Evolutionary conservation across 176 grass and related monocot species (phyloP).

Genomic region (Elaeis guineensis): DNA sequence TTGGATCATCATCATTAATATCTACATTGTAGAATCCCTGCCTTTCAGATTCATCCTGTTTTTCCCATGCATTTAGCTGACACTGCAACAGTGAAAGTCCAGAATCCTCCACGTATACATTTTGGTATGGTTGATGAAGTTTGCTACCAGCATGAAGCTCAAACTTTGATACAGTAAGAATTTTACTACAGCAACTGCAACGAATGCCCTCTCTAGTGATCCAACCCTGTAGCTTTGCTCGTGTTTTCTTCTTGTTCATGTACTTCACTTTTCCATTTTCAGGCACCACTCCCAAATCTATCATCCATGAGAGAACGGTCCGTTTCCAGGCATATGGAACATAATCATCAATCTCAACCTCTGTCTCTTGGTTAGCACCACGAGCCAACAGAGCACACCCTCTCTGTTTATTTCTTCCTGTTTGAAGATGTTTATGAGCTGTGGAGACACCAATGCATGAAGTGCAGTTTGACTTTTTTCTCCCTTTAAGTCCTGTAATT

Average conservation of each 20-base stretch:
- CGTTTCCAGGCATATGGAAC: slow-evolving; percentile 65
- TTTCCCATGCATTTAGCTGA: slow-evolving; percentile 76
- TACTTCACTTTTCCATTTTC: slow-evolving; percentile 65
- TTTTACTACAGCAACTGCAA: slow-evolving; percentile 87
- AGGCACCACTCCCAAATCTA: slow-evolving; percentile 68
- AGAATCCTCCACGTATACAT: slow-evolving; percentile 56
- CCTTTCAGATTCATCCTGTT: slow-evolving; percentile 46
- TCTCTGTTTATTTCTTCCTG: slow-evolving; percentile 26
- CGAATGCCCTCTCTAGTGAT: slow-evolving; percentile 78
- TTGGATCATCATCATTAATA: slow-evolving; percentile 50
- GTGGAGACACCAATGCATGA: not conserved
- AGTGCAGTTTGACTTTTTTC: slow-evolving; percentile 12
- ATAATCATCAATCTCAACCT: slow-evolving; percentile 39
- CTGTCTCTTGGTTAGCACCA: slow-evolving; percentile 35
- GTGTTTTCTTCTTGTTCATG: slow-evolving; percentile 62
- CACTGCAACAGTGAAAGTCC: slow-evolving; percentile 59
- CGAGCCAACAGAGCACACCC: slow-evolving; percentile 69
- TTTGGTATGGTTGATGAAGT: slow-evolving; percentile 47
- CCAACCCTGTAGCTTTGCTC: slow-evolving; percentile 52
- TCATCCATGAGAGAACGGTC: slow-evolving; percentile 89
- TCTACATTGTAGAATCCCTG: slow-evolving; percentile 68
- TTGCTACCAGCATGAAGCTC: slow-evolving; percentile 98
- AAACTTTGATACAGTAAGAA: slow-evolving; percentile 63
- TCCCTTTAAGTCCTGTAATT: slow-evolving; percentile 21
- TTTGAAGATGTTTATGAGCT: slow-evolving; percentile 3